Evolutionary conservation across 1,139 yeast genomes (phyloP), one percentile per base, ranked within the genome.

Genomic region (Suhomyces bolitotheri): DNA sequence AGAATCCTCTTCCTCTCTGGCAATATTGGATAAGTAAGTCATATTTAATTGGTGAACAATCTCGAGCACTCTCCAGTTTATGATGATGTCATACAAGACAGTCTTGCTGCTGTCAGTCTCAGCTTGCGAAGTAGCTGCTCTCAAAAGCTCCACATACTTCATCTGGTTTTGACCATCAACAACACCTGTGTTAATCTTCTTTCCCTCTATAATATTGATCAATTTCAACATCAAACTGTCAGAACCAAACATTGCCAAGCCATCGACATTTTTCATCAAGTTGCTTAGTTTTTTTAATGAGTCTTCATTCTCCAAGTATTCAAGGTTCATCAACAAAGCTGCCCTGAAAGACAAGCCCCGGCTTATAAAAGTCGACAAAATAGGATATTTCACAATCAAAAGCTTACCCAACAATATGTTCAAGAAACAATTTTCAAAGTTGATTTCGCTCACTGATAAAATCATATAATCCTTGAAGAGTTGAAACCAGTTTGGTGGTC

Each of bases 11-110:
- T 37, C 34, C 16, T 41, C 45, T 47, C 16, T 49, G 48, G 20
- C 42, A 45, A 26, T 53, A 16, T 49, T 43, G 11, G 53, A 48
- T 44, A 69, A 56, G 37, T 59, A 65, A 11, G 47, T 50, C 20
- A 61, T 37, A 33, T 57, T 64, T 36, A 68, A 54, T 37, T 62
- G 61, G 39, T 65, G 60, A 11, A 62, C 44, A 16, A 69, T 51
- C 27, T 64, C 73, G 39, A 67, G 50, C 2, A 68, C 34, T 49
- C 75, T 61, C 73, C 73, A 69, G 19, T 59, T 50, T 14, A 56
- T 49, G 3, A 69, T 35, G 9, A 64, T 37, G 1, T 50, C 55
- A 39, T 58, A 69, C 22, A 57, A 54, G 11, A 23, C 25, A 4
- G 30, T 13, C 16, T 17, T 27, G 16, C 16, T 10, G 12, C 17